phyloP scores from a whole-genome alignment of 257 asterid genomes.

The Lycium barbarum region DNA sequence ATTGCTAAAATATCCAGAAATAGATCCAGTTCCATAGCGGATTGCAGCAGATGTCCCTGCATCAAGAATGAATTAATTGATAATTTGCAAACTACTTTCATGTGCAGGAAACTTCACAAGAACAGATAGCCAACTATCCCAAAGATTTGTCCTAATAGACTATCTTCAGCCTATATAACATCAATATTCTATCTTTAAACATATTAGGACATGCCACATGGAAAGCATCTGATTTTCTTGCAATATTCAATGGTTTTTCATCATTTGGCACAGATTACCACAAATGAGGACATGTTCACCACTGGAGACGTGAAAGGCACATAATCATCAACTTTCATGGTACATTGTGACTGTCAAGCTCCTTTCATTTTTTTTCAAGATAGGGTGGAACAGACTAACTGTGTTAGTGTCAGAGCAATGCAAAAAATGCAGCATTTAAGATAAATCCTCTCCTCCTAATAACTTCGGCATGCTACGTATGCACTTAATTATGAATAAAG shows the following conservation, averaged over 20 bases:
- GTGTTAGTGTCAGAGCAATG: neutral
- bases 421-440: neutral
- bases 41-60: conserved; percentile 88
- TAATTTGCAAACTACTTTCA: neutral
- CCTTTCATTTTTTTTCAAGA: neutral
- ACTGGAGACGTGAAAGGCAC: conserved; percentile 16
- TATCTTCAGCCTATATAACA: neutral
- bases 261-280: neutral
- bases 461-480: neutral
- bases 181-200: neutral
- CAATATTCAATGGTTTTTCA: neutral
- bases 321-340: neutral
- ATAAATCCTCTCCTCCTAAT: neutral
- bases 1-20: conserved; percentile 86
- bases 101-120: neutral
- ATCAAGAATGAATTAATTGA: conserved; percentile 28
- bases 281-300: conserved; percentile 12
- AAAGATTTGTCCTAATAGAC: neutral
- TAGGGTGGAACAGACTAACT: neutral
- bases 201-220: neutral
- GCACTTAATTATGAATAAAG: neutral
- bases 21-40: conserved; percentile 90
- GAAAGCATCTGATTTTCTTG: neutral
- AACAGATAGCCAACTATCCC: neutral
- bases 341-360: neutral